Evolutionary conservation across 2,329 filamentous ascomycete genomes (phyloP), one percentile per base, ranked within the genome.

Genomic region (Apiospora saccharicola): DNA sequence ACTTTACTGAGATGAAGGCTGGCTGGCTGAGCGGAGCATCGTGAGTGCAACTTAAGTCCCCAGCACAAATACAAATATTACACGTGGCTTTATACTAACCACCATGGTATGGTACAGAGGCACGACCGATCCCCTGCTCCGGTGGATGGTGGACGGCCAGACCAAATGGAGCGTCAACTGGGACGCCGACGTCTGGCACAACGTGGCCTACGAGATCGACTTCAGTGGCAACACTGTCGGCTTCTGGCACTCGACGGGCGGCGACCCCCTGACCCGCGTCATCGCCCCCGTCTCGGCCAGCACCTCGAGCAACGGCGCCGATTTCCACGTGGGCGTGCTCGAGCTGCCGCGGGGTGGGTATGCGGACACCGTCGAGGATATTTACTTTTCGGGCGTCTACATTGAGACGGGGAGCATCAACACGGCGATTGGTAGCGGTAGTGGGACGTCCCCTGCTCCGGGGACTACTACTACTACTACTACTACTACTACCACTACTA

Each of bases 1-100:
- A 94, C 82, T 94, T 94, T 81, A 93, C 91, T 14, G 92, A 94
- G 84, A 82, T 94, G 80, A 93, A 94, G 84, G 89, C 89, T 72
- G 92, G 92, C 57, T 90, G 88, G 87, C 83, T 91, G 37, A 83
- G 81, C 70, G 86, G 86, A 64, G 82, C 84, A 71, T 74, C 79
- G 46, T 49, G 7, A 49, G 46, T 49, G 37, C 1, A 5, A 37
- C 6, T 51, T 13, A 4, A 22, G 2, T 30, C n/a, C 24, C 53
- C 12, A 61, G n/a, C n/a, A n/a, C n/a, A n/a, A n/a, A 8, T 1
- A 13, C 53, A 4, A 6, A 26, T 7, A 26, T 16, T 13, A 30
- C 12, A 34, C n/a, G 24, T 22, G 14, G 16, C 53, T 19, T 24
- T 61, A n/a, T 30, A 30, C 53, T 61, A 14, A 14, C 16, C 12